Percentiles rank a stretch among this genome's conserved stretches.
Evolutionary conservation across 2,329 filamentous ascomycete species (phyloP).

Genomic region (Leptographium lundbergii): DNA sequence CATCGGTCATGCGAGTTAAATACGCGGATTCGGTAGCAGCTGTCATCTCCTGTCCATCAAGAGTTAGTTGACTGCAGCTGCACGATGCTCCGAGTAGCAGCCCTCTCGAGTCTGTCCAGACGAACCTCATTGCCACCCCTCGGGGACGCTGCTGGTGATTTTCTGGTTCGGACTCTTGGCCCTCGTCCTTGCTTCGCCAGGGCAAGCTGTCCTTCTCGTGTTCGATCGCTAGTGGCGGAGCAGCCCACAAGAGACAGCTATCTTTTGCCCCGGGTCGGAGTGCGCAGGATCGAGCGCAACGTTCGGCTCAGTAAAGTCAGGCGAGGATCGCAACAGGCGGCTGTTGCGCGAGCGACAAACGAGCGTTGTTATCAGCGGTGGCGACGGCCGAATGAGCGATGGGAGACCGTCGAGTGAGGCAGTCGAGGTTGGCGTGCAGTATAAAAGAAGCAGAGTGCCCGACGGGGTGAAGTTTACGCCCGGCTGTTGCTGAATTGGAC

Average conservation of each 20-base stretch:
- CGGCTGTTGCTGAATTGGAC: background rate
- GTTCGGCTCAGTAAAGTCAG: background rate
- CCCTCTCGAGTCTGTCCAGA: background rate
- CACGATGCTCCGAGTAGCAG: background rate
- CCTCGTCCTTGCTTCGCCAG: background rate
- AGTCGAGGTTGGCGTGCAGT: background rate
- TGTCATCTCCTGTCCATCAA: slow-evolving; percentile 27
- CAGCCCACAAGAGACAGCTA: too few relatives aligned
- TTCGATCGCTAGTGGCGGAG: background rate
- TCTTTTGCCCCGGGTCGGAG: too few relatives aligned
- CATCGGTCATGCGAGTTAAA: slow-evolving; percentile 26
- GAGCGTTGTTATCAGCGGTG: background rate
- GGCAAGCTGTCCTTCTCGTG: background rate
- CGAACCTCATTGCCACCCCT: background rate
- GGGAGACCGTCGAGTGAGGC: background rate
- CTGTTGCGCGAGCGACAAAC: background rate
- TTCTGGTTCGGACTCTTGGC: background rate
- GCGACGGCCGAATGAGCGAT: background rate
- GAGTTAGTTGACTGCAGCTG: background rate
- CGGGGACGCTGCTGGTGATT: background rate
- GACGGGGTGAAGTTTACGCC: background rate
- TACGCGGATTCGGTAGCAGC: slow-evolving; percentile 38
- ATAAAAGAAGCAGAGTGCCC: background rate
- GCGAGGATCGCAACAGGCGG: background rate
- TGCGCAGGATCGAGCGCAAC: background rate